phyloP scores from a whole-genome alignment of 345 rosid genomes.

The Viola odorata region DNA sequence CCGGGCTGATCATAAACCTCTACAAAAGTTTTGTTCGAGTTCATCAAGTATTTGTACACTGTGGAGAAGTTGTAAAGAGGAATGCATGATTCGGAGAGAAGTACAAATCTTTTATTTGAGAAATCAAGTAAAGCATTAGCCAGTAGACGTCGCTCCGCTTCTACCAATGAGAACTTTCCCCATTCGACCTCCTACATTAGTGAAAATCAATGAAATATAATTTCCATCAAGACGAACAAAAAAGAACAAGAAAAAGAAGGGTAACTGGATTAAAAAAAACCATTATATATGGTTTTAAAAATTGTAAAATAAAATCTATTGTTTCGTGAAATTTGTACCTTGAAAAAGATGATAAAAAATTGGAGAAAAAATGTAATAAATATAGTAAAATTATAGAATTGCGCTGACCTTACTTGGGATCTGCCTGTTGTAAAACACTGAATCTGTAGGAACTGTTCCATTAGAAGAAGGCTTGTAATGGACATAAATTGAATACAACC shows the following conservation, averaged over 20 bases:
- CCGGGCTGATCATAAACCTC: constrained; percentile 46
- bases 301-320: not conserved
- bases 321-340: not conserved
- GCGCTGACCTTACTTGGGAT: constrained; percentile 25
- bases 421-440: constrained; percentile 14
- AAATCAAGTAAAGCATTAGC: constrained; percentile 69
- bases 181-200: constrained; percentile 53
- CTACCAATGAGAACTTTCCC: constrained; percentile 55
- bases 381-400: not conserved
- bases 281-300: not conserved
- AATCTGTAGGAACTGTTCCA: constrained; percentile 3
- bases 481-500: constrained; percentile 13
- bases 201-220: not conserved
- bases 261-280: not conserved
- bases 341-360: not conserved
- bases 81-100: constrained; percentile 75
- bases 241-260: not conserved
- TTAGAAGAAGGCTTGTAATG: constrained; percentile 15
- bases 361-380: not conserved
- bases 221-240: not conserved
- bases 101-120: constrained; percentile 59
- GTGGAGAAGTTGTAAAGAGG: constrained; percentile 71
- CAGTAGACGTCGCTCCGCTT: constrained; percentile 69
- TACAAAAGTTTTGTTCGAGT: constrained; percentile 38
- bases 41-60: constrained; percentile 44